Evolutionary conservation across 2,329 filamentous ascomycete species (phyloP).

Genomic region (Arthroderma sp.): DNA sequence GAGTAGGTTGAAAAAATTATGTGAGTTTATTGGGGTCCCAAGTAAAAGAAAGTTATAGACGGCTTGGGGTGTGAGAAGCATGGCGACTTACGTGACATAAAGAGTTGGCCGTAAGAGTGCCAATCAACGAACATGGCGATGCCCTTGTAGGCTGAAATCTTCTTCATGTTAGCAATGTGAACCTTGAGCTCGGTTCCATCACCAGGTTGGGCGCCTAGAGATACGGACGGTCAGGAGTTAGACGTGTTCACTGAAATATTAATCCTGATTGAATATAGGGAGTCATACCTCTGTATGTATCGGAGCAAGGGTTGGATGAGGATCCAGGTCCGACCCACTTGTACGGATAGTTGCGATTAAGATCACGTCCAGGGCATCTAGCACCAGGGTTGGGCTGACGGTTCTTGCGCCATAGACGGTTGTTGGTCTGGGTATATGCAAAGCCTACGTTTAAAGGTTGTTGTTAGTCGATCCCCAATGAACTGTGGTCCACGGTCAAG

Average conservation of each 20-base stretch:
- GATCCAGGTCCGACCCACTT: conserved; percentile 41
- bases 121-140: conserved; percentile 53
- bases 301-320: conserved; percentile 41
- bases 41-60: not conserved
- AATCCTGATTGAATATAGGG: no score
- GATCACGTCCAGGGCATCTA: conserved; percentile 40
- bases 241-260: not conserved
- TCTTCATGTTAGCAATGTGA: conserved; percentile 38
- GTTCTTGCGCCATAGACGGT: conserved; percentile 55
- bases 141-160: conserved; percentile 37
- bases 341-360: conserved; percentile 48
- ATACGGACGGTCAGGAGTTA: not conserved
- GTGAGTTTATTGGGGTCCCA: not conserved
- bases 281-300: conserved; percentile 34
- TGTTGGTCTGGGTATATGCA: conserved; percentile 44
- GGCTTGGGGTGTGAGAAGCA: not conserved
- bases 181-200: conserved; percentile 43
- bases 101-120: conserved; percentile 52
- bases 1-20: not conserved
- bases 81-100: conserved; percentile 31
- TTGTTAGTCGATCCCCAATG: not conserved
- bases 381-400: conserved; percentile 33
- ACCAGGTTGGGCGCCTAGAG: conserved; percentile 28
- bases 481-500: not conserved
- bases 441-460: conserved; percentile 36